These are phyloP conservation scores for Flaveria trinervia DNA, from an alignment of 129 eudicot genomes.

Conservation along the genomic window DNA sequence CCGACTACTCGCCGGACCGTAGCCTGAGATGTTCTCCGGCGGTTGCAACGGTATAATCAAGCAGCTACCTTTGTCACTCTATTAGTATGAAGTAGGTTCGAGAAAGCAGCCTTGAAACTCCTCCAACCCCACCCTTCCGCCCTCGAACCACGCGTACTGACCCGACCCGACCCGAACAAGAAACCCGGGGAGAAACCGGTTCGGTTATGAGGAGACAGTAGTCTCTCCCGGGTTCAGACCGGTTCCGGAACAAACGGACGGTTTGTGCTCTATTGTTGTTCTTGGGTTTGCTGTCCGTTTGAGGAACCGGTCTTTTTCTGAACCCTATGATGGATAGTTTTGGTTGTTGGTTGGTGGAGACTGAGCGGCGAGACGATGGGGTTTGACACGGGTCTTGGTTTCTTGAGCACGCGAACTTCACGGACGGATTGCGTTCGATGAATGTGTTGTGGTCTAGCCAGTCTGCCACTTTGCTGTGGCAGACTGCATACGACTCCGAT, in stretches of 20 bases:
- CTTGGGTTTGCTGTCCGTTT: conserved; percentile 16
- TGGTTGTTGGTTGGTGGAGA: conserved; percentile 28
- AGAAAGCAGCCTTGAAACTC: conserved; percentile 39
- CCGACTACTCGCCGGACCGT: neutral
- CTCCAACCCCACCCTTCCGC: conserved; percentile 40
- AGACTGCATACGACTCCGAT: conserved; percentile 52
- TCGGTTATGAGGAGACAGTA: conserved; percentile 36
- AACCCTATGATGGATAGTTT: conserved; percentile 47
- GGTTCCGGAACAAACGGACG: conserved; percentile 47
- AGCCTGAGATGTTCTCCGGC: no score
- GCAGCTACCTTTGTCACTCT: conserved; percentile 25
- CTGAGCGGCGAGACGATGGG: conserved; percentile 27
- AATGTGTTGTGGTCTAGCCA: conserved; percentile 48
- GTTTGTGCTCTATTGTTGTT: conserved; percentile 17
- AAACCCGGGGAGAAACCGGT: conserved; percentile 62
- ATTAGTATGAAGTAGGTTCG: conserved; percentile 33
- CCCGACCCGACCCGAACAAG: conserved; percentile 62
- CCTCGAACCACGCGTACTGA: conserved; percentile 34
- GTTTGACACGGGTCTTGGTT: conserved; percentile 33
- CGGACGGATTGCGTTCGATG: conserved; percentile 50
- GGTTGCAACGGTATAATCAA: neutral
- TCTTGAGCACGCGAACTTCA: conserved; percentile 37
- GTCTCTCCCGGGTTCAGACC: conserved; percentile 57
- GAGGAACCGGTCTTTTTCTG: conserved; percentile 30
- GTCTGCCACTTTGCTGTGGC: conserved; percentile 43